Percentiles rank a stretch among this genome's conserved stretches.
phyloP scores from a whole-genome alignment of 2,329 filamentous ascomycete species.

The Sporothrix mexicana region DNA sequence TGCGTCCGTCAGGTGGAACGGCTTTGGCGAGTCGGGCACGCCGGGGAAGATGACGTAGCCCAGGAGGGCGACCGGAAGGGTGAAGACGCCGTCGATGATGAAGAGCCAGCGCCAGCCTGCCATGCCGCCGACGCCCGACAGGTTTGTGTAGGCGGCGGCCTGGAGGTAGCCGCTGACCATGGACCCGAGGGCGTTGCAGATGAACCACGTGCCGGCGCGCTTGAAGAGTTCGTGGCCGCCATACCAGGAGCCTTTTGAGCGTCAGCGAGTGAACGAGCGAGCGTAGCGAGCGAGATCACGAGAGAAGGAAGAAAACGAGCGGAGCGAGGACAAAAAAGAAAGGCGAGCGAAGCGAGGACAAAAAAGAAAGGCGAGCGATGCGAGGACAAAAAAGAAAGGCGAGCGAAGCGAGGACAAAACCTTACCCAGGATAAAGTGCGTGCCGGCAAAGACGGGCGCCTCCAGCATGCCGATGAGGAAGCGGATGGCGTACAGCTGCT shows the following conservation, averaged over 20 bases:
- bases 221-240: slow-evolving; percentile 42
- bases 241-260: slow-evolving; percentile 41
- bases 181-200: slow-evolving; percentile 39
- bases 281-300: background rate
- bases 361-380: slow-evolving; percentile 33
- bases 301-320: background rate
- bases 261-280: background rate
- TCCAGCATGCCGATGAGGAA: slow-evolving; percentile 46
- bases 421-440: slow-evolving; percentile 44
- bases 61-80: slow-evolving; percentile 58
- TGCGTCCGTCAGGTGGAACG: slow-evolving; percentile 46
- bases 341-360: background rate
- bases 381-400: background rate
- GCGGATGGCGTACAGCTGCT: slow-evolving; percentile 44
- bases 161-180: slow-evolving; percentile 52
- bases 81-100: slow-evolving; percentile 65
- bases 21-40: slow-evolving; percentile 47
- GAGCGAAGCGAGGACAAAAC: background rate
- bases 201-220: slow-evolving; percentile 39
- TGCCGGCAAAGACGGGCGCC: slow-evolving; percentile 44
- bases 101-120: slow-evolving; percentile 62
- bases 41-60: slow-evolving; percentile 55
- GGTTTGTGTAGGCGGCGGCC: slow-evolving; percentile 59
- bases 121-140: slow-evolving; percentile 57
- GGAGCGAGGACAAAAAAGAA: slow-evolving; percentile 1